phyloP scores from a whole-genome alignment of 805 yeast genomes.

The Saccharomycopsis babjevae region DNA sequence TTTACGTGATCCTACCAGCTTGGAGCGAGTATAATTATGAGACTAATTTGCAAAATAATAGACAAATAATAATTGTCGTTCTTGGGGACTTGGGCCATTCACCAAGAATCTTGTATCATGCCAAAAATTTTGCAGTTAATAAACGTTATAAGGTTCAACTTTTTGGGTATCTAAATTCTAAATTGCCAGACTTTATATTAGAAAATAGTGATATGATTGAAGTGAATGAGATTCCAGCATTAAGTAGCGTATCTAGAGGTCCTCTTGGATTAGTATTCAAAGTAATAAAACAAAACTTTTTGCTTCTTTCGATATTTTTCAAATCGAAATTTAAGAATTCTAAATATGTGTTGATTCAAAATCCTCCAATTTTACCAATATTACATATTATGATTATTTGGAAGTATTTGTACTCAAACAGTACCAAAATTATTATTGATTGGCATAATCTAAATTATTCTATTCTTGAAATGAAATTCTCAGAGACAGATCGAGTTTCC shows the following conservation, averaged over 20 bases:
- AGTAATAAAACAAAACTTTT: slow-evolving; percentile 43
- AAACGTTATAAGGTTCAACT: slow-evolving; percentile 67
- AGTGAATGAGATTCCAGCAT: slow-evolving; percentile 4
- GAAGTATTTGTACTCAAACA: slow-evolving; percentile 37
- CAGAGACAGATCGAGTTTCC: slow-evolving; percentile 22
- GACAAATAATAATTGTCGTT: slow-evolving; percentile 66
- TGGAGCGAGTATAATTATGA: slow-evolving; percentile 6
- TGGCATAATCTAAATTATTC: slow-evolving; percentile 95
- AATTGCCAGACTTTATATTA: slow-evolving; percentile 39
- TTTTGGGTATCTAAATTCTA: slow-evolving; percentile 69
- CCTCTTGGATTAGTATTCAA: slow-evolving; percentile 31
- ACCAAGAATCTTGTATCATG: slow-evolving; percentile 91
- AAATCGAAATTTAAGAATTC: slow-evolving; percentile 40
- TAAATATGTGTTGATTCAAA: slow-evolving; percentile 65
- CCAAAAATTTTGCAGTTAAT: slow-evolving; percentile 53
- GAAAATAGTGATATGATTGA: neutral
- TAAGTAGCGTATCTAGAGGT: slow-evolving; percentile 2
- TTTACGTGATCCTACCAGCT: slow-evolving; percentile 32
- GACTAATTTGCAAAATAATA: slow-evolving; percentile 21
- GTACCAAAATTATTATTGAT: slow-evolving; percentile 66
- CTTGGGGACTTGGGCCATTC: slow-evolving; percentile 92
- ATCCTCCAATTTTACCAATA: slow-evolving; percentile 89
- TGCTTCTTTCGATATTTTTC: slow-evolving; percentile 40
- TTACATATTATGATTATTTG: slow-evolving; percentile 52
- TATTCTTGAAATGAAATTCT: slow-evolving; percentile 58